These are phyloP conservation scores for Macadamia tetraphylla DNA, from an alignment of 164 flowering plant species.

Conservation along the genomic window DNA sequence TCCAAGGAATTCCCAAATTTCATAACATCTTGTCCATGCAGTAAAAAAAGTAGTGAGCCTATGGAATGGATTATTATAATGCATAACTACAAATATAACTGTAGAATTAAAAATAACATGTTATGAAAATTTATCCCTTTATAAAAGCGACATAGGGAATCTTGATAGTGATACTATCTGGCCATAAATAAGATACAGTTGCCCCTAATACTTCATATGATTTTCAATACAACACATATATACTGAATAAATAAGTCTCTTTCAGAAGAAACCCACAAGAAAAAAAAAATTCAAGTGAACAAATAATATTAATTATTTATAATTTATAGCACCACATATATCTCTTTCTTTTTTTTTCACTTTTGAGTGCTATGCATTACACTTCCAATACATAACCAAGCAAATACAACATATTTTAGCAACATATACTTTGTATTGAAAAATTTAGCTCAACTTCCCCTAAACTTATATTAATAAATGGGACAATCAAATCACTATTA, in stretches of 20 bases:
- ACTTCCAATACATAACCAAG: background rate
- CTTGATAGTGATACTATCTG: constrained; percentile 49
- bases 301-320: background rate
- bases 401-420: no score
- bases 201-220: constrained; percentile 84
- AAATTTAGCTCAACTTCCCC: constrained; percentile 79
- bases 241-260: constrained; percentile 90
- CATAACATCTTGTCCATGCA: no score
- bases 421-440: constrained; percentile 24
- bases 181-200: constrained; percentile 87
- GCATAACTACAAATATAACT: no score
- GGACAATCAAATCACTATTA: constrained; percentile 6
- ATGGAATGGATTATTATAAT: no score
- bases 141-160: background rate
- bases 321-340: background rate
- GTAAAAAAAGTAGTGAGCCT: no score
- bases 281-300: constrained; percentile 5
- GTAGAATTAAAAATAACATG: no score
- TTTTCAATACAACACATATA: constrained; percentile 98
- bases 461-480: constrained; percentile 28
- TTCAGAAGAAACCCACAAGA: constrained; percentile 92
- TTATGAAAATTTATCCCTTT: no score
- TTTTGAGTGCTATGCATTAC: background rate
- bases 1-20: no score
- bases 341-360: no score